A percentile compares a stretch with the other conserved stretches of the same genome.
phyloP scores from a whole-genome alignment of 495 filamentous ascomycete genomes.

The Lophiostoma macrostomum region DNA sequence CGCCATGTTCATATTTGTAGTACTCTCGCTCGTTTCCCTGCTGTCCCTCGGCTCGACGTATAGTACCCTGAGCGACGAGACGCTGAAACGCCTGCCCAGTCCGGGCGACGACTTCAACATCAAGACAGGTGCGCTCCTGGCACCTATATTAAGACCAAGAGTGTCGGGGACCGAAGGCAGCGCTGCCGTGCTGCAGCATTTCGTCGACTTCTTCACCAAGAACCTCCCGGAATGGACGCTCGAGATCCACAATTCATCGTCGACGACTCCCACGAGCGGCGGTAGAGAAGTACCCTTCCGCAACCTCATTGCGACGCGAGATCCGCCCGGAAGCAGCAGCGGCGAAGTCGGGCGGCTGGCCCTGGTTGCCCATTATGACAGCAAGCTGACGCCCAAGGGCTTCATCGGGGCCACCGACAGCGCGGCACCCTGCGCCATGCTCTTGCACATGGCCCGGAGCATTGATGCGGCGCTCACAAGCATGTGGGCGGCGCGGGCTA shows the following conservation, averaged over 20 bases:
- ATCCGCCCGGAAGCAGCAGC: constrained; percentile 71
- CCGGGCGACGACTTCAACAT: constrained; percentile 81
- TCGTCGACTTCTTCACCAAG: constrained; percentile 72
- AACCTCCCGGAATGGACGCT: constrained; percentile 76
- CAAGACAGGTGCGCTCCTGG: constrained; percentile 65
- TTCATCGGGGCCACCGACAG: constrained; percentile 96
- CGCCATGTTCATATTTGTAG: constrained; percentile 1
- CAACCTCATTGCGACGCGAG: constrained; percentile 85
- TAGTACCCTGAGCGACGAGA: constrained; percentile 67
- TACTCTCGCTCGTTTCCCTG: constrained; percentile 12
- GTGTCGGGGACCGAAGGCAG: constrained; percentile 83
- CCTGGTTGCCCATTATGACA: constrained; percentile 94
- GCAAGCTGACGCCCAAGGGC: constrained; percentile 72
- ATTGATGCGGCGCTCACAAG: constrained; percentile 74
- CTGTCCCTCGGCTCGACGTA: constrained; percentile 55
- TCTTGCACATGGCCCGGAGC: constrained; percentile 79
- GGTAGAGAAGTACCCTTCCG: constrained; percentile 74
- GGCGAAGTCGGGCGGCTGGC: constrained; percentile 80
- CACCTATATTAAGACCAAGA: constrained; percentile 85
- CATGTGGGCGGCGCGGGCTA: constrained; percentile 74
- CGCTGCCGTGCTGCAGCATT: constrained; percentile 70
- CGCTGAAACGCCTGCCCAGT: constrained; percentile 63
- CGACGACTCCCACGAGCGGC: constrained; percentile 71
- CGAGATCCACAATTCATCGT: constrained; percentile 81
- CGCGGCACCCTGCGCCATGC: constrained; percentile 88